Conservation (phyloP, 768 basidiomycete genomes). For the Kwoniella dejecticola region DNA sequence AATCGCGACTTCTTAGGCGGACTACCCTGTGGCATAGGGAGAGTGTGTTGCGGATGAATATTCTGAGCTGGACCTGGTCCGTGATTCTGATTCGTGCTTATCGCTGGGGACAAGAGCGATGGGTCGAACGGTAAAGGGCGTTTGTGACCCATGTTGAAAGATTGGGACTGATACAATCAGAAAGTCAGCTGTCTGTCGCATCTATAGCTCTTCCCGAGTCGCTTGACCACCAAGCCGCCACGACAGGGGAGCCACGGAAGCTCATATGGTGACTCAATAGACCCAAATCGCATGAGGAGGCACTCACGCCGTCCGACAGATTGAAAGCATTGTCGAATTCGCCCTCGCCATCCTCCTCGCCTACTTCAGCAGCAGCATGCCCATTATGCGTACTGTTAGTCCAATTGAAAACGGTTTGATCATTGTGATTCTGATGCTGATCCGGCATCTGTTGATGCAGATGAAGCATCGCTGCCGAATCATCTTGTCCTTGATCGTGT, state of each 20-base stretch:
- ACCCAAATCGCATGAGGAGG: background rate
- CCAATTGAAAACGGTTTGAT: conserved; percentile 30
- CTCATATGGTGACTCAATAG: no score
- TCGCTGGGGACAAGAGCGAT: conserved; percentile 7
- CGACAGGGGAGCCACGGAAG: background rate
- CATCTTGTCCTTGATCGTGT: background rate
- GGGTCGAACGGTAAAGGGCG: conserved; percentile 25
- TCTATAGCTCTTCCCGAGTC: background rate
- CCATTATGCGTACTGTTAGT: background rate
- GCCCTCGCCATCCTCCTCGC: conserved; percentile 30
- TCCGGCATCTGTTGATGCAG: conserved; percentile 6
- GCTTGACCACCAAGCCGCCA: background rate
- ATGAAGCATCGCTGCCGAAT: background rate
- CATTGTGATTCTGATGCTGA: conserved; percentile 18
- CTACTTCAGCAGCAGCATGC: conserved; percentile 21
- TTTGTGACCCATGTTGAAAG: conserved; percentile 18
- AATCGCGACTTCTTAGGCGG: conserved; percentile 26
- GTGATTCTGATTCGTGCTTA: background rate
- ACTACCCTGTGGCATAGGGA: conserved; percentile 19
- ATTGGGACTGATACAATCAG: background rate
- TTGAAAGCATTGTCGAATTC: conserved; percentile 33
- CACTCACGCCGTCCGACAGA: conserved; percentile 31
- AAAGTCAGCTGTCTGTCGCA: no score
- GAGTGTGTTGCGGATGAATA: background rate
- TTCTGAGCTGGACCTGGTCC: conserved; percentile 2